phyloP scores from a whole-genome alignment of 2,329 filamentous ascomycete species.

The Diplodia sapinea region DNA sequence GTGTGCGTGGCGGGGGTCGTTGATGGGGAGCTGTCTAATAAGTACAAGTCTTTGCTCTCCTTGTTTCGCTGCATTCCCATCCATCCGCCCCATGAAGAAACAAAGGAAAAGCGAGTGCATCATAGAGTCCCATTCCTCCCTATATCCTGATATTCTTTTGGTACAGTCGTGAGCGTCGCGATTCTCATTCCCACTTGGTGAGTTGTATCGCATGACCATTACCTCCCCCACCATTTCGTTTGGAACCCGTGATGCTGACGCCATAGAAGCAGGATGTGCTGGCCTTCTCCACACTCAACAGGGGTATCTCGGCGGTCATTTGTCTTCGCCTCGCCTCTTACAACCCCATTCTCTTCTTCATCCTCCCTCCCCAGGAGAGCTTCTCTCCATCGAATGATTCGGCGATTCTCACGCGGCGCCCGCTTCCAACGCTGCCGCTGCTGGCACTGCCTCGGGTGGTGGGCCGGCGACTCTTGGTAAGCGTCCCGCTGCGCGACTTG shows the following conservation, averaged over 20 bases:
- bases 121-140: neutral
- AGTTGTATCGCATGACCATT: conserved; percentile 6
- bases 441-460: conserved; percentile 2
- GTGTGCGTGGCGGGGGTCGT: neutral
- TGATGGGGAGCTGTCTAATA: neutral
- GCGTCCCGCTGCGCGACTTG: conserved; percentile 14
- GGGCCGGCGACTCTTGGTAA: conserved; percentile 15
- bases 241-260: conserved; percentile 4
- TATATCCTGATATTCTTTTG: neutral
- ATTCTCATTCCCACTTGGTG: neutral
- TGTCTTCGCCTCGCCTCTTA: neutral
- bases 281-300: neutral
- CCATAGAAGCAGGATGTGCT: neutral
- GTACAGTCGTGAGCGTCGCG: conserved; percentile 12
- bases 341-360: conserved; percentile 30
- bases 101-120: neutral
- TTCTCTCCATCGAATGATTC: conserved; percentile 12
- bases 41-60: neutral
- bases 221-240: neutral
- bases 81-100: neutral
- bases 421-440: conserved; percentile 5
- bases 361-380: conserved; percentile 27
- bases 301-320: neutral
- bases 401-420: neutral
- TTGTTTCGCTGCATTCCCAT: neutral